These are phyloP conservation scores for Fusarium neocosmosporiellum DNA, from an alignment of 2,329 filamentous ascomycete species.

Conservation along the genomic window DNA sequence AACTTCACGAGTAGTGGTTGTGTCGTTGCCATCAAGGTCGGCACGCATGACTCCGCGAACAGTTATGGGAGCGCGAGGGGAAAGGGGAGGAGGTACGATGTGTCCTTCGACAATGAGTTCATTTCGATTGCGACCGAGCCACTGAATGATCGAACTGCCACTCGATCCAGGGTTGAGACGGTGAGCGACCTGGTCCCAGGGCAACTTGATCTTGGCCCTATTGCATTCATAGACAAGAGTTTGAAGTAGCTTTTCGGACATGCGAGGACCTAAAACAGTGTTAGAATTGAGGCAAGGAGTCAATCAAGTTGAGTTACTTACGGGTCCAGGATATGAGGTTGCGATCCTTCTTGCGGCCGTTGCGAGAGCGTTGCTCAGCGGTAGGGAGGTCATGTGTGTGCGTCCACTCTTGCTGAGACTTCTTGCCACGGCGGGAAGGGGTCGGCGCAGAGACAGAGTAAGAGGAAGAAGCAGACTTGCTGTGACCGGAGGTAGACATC, in stretches of 20 bases:
- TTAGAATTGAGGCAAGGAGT: background rate
- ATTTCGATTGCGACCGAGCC: slow-evolving; percentile 50
- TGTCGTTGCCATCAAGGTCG: slow-evolving; percentile 39
- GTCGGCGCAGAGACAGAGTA: background rate
- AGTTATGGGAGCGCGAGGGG: slow-evolving; percentile 40
- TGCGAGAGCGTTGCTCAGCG: slow-evolving; percentile 38
- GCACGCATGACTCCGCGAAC: slow-evolving; percentile 50
- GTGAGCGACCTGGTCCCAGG: slow-evolving; percentile 55
- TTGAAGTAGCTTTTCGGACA: slow-evolving; percentile 58
- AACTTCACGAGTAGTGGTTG: slow-evolving; percentile 44
- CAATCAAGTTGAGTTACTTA: slow-evolving; percentile 42
- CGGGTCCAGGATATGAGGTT: slow-evolving; percentile 57
- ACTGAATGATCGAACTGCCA: slow-evolving; percentile 52
- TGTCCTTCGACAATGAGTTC: slow-evolving; percentile 54
- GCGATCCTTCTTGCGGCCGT: slow-evolving; percentile 49
- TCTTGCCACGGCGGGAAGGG: background rate
- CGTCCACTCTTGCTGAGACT: slow-evolving; percentile 26
- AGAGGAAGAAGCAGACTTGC: background rate
- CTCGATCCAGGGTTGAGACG: slow-evolving; percentile 55
- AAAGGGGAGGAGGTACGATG: slow-evolving; percentile 52
- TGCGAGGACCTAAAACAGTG: slow-evolving; percentile 53
- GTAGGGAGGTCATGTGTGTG: slow-evolving; percentile 42
- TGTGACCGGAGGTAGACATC: background rate
- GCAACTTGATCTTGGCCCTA: slow-evolving; percentile 47
- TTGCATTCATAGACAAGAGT: slow-evolving; percentile 54